Conservation (phyloP, 345 rosid species). For the Rhodamnia rubescens region DNA sequence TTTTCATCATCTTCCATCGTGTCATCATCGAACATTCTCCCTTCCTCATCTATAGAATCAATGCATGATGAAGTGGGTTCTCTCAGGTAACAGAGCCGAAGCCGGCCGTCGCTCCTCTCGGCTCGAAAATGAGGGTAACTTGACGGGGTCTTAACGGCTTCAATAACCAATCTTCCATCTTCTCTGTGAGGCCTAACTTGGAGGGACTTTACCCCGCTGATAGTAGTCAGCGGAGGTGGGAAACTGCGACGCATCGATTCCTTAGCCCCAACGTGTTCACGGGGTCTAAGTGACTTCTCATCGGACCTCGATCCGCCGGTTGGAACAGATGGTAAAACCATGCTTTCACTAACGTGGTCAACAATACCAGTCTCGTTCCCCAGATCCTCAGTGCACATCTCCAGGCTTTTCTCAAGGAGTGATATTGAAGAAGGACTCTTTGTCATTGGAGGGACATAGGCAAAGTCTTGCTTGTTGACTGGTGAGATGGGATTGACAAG, state of each 20-base stretch:
- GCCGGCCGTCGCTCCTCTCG: conserved; percentile 75
- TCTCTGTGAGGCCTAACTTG: conserved; percentile 57
- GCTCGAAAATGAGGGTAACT: conserved; percentile 27
- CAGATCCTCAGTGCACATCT: conserved; percentile 72
- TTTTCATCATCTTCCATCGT: neutral
- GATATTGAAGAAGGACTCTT: conserved; percentile 23
- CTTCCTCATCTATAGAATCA: conserved; percentile 3
- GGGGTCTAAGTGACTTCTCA: neutral
- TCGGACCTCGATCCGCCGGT: neutral
- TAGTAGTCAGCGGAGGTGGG: conserved; percentile 80
- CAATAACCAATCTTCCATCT: conserved; percentile 56
- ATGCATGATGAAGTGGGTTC: neutral
- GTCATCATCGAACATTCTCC: neutral
- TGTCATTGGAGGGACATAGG: conserved; percentile 24
- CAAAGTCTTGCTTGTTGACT: neutral
- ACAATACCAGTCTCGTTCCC: conserved; percentile 68
- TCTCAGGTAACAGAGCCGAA: conserved; percentile 32
- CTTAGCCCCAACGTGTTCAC: conserved; percentile 3
- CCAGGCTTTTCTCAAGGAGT: conserved; percentile 64
- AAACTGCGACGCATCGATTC: conserved; percentile 23
- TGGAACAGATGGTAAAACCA: neutral
- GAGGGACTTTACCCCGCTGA: conserved; percentile 37
- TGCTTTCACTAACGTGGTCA: neutral
- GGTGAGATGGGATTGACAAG: neutral
- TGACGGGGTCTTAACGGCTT: conserved; percentile 29